Percentiles rank a stretch among this genome's conserved stretches.
phyloP scores from a whole-genome alignment of 2,329 filamentous ascomycete species.

The Cercospora sesami region DNA sequence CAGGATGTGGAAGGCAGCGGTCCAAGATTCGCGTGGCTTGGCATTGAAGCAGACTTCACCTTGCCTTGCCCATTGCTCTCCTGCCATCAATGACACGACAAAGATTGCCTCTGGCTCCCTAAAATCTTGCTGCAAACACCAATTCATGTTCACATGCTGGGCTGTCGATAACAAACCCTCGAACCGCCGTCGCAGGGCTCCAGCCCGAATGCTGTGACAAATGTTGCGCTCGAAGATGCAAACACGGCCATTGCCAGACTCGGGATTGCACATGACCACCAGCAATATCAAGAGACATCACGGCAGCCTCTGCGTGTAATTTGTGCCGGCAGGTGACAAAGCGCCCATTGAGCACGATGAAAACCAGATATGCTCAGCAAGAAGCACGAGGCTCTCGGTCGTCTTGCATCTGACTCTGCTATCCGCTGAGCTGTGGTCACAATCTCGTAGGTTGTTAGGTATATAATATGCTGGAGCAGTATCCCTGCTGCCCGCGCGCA shows the following conservation, averaged over 20 bases:
- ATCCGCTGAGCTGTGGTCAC: not conserved
- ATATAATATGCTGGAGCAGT: not conserved
- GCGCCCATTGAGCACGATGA: not conserved
- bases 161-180: not conserved
- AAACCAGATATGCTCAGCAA: not conserved
- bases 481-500: not conserved
- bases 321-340: too few relatives aligned
- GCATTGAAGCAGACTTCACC: slow-evolving; percentile 12
- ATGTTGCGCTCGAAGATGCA: not conserved
- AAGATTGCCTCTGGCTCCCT: not conserved
- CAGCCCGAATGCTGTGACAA: not conserved
- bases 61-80: not conserved
- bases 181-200: not conserved
- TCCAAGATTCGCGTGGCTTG: slow-evolving; percentile 9
- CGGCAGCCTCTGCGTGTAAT: not conserved
- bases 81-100: not conserved
- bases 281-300: not conserved
- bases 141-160: not conserved
- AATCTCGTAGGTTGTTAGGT: not conserved
- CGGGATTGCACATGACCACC: not conserved
- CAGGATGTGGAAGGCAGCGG: slow-evolving; percentile 8
- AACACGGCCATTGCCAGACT: not conserved
- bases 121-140: not conserved
- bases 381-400: not conserved
- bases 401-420: not conserved